These are phyloP conservation scores for Huntiella moniliformis DNA, from an alignment of 2,329 filamentous ascomycete genomes.

Conservation along the genomic window DNA sequence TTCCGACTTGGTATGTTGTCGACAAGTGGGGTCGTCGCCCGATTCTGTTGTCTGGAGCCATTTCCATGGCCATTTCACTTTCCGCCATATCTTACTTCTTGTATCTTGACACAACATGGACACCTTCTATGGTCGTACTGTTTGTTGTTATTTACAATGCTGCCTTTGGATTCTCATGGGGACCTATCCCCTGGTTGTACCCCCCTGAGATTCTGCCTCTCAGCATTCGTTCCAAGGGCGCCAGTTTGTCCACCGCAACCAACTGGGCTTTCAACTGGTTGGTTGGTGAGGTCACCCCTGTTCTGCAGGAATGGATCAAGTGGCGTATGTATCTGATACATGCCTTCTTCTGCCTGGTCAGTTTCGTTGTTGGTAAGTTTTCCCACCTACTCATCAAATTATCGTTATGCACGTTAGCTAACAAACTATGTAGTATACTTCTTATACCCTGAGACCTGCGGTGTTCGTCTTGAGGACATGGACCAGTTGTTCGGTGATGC, in stretches of 20 bases:
- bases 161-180: constrained; percentile 87
- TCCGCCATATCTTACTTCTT: constrained; percentile 91
- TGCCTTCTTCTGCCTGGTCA: constrained; percentile 88
- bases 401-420: not conserved
- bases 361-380: constrained; percentile 82
- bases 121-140: constrained; percentile 69
- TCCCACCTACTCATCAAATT: not conserved
- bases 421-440: constrained; percentile 58
- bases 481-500: constrained; percentile 85
- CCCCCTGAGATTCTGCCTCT: constrained; percentile 95
- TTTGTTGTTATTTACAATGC: constrained; percentile 99
- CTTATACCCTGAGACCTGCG: constrained; percentile 91
- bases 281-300: constrained; percentile 84
- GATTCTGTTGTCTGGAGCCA: constrained; percentile 74
- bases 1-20: constrained; percentile 93
- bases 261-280: constrained; percentile 99
- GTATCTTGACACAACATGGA: constrained; percentile 61
- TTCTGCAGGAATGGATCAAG: constrained; percentile 76
- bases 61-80: constrained; percentile 76
- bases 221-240: constrained; percentile 91
- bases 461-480: constrained; percentile 93
- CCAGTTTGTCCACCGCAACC: constrained; percentile 83
- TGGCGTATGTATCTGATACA: constrained; percentile 92
- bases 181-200: constrained; percentile 94
- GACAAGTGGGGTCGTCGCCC: constrained; percentile 78